phyloP scores from a whole-genome alignment of 2,329 filamentous ascomycete genomes.

The Trichoderma koningii region DNA sequence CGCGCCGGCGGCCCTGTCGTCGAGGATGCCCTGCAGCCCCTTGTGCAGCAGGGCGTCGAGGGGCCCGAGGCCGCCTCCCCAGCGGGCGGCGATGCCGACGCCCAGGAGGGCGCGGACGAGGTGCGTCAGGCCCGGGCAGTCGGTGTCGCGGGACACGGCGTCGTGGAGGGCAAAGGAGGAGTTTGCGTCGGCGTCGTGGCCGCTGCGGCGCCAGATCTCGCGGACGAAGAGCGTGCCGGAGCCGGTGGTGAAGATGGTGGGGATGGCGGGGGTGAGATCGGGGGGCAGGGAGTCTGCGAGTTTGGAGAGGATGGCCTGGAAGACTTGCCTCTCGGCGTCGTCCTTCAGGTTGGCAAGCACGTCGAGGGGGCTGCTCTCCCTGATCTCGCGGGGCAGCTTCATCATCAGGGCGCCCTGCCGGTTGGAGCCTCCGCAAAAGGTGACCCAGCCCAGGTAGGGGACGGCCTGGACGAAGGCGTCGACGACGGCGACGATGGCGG shows the following conservation, averaged over 20 bases:
- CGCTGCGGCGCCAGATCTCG: conserved; percentile 55
- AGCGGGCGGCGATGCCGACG: conserved; percentile 71
- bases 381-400: conserved; percentile 60
- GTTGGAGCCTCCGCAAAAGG: conserved; percentile 86
- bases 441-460: conserved; percentile 70
- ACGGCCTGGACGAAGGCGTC: conserved; percentile 70
- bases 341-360: conserved; percentile 37
- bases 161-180: conserved; percentile 71
- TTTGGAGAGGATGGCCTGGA: conserved; percentile 43
- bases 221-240: conserved; percentile 50
- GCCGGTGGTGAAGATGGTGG: conserved; percentile 48
- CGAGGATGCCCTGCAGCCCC: conserved; percentile 48
- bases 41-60: conserved; percentile 49
- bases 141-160: conserved; percentile 68
- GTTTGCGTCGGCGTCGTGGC: conserved; percentile 54
- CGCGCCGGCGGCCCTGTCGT: conserved; percentile 42
- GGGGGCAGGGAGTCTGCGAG: conserved; percentile 49
- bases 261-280: conserved; percentile 42
- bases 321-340: conserved; percentile 34
- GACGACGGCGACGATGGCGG: conserved; percentile 80
- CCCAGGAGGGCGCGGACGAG: conserved; percentile 69
- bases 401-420: conserved; percentile 80
- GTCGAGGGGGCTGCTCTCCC: conserved; percentile 65
- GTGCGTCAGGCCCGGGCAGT: conserved; percentile 74
- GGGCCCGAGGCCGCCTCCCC: conserved; percentile 63